Percentiles rank a stretch among this genome's conserved stretches.
Conservation (phyloP, 306 rosid species). For the Cyclanthera cordifolia region DNA sequence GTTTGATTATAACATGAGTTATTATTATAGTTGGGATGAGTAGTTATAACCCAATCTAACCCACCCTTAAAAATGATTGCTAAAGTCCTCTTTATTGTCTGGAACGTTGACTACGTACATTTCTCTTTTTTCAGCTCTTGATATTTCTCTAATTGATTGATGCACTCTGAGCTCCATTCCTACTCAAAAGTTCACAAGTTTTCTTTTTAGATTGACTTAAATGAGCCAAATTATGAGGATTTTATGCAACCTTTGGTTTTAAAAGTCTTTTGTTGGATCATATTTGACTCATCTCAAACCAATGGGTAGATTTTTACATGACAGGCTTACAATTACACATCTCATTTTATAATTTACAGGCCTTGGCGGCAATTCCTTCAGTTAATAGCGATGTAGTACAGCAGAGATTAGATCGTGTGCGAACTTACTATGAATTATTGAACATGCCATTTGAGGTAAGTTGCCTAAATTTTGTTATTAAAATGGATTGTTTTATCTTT, state of each 20-base stretch:
- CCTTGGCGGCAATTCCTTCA: constrained; percentile 92
- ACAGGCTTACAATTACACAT: not conserved
- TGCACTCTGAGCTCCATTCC: not conserved
- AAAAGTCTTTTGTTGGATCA: not conserved
- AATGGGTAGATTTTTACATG: not conserved
- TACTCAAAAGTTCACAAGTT: not conserved
- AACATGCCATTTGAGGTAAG: constrained; percentile 99
- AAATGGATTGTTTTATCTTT: not conserved
- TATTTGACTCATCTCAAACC: not conserved
- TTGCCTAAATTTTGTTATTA: constrained; percentile 11
- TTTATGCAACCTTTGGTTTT: not conserved
- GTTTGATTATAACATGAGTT: no score
- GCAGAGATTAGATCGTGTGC: constrained; percentile 79
- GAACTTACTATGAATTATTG: constrained; percentile 84
- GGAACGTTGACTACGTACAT: not conserved
- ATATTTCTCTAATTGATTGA: not conserved
- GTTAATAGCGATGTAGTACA: constrained; percentile 74
- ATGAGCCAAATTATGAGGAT: not conserved
- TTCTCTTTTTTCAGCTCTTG: not conserved
- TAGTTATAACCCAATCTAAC: no score
- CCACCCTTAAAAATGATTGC: no score
- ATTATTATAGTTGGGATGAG: no score
- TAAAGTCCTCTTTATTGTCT: no score
- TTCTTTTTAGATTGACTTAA: not conserved
- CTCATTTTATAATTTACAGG: constrained; percentile 30